phyloP scores from a whole-genome alignment of 495 filamentous ascomycete species.

The Daldinia grandis region DNA sequence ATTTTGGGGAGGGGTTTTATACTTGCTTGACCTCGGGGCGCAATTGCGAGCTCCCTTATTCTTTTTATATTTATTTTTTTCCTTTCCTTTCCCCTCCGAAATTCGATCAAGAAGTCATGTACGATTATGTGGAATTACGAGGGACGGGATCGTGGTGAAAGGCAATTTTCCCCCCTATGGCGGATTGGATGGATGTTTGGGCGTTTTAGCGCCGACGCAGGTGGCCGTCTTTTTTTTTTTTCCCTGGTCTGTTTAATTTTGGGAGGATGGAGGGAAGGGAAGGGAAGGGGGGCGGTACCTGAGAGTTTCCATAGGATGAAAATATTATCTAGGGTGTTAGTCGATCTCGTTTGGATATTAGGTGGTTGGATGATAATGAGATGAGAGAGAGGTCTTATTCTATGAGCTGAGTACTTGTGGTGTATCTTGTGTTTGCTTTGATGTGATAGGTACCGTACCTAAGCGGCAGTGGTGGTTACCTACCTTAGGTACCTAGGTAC shows the following conservation, averaged over 20 bases:
- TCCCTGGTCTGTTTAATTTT: slow-evolving; percentile 5
- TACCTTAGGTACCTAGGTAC: too few species aligned
- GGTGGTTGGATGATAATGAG: background rate
- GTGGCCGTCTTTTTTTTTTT: slow-evolving; percentile 19
- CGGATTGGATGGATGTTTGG: slow-evolving; percentile 17
- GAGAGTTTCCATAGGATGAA: slow-evolving; percentile 22
- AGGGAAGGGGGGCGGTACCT: slow-evolving; percentile 17
- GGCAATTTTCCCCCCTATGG: background rate
- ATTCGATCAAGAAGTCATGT: slow-evolving; percentile 29
- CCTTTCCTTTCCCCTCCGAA: background rate
- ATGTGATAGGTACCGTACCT: background rate
- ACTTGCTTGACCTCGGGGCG: slow-evolving; percentile 25
- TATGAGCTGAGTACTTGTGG: too few species aligned
- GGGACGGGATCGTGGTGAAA: slow-evolving; percentile 23
- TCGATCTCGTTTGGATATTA: slow-evolving; percentile 2
- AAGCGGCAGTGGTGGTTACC: background rate
- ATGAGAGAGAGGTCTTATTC: too few species aligned
- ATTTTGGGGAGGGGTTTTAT: background rate
- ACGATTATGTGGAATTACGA: slow-evolving; percentile 34
- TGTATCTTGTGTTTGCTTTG: background rate
- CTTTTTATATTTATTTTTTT: background rate
- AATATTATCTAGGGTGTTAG: slow-evolving; percentile 34
- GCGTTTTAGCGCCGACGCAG: slow-evolving; percentile 30
- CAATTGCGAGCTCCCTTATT: background rate
- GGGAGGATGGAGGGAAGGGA: too few species aligned